Evolutionary conservation across 805 yeast species (phyloP).

Genomic region (Metschnikowia vanudenii): DNA sequence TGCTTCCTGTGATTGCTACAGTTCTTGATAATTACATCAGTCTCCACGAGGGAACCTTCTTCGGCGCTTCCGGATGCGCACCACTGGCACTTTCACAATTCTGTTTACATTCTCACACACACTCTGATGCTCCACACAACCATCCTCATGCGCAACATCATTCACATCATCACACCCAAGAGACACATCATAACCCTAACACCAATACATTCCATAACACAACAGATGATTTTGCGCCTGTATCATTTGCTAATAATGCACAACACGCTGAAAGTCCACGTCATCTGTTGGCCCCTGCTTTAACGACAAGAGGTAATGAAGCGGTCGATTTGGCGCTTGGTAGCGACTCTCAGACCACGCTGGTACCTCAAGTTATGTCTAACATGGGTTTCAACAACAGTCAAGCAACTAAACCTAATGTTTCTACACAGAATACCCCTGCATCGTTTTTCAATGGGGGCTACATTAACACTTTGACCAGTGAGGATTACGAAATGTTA

Average conservation of each 20-base stretch:
- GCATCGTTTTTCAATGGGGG: not conserved
- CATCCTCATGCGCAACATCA: slow-evolving; percentile 1
- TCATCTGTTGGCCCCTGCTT: not conserved
- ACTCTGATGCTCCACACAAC: slow-evolving; percentile 4
- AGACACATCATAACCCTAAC: not conserved
- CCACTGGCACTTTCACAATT: slow-evolving; percentile 8
- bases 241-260: not conserved
- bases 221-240: not conserved
- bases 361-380: not conserved
- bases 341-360: not conserved
- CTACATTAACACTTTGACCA: slow-evolving; percentile 25
- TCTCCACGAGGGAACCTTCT: slow-evolving; percentile 39
- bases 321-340: not conserved
- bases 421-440: not conserved
- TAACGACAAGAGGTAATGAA: slow-evolving; percentile 1
- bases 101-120: slow-evolving; percentile 1
- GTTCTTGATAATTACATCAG: slow-evolving; percentile 81
- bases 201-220: not conserved
- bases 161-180: not conserved
- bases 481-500: slow-evolving; percentile 41
- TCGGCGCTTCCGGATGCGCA: slow-evolving; percentile 10
- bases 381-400: not conserved
- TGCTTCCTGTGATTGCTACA: slow-evolving; percentile 87
- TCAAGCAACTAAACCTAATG: not conserved
- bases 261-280: not conserved